Base-by-base conservation (phyloP, 495 filamentous ascomycete genomes). In the Corynascus novoguineensis region DNA sequence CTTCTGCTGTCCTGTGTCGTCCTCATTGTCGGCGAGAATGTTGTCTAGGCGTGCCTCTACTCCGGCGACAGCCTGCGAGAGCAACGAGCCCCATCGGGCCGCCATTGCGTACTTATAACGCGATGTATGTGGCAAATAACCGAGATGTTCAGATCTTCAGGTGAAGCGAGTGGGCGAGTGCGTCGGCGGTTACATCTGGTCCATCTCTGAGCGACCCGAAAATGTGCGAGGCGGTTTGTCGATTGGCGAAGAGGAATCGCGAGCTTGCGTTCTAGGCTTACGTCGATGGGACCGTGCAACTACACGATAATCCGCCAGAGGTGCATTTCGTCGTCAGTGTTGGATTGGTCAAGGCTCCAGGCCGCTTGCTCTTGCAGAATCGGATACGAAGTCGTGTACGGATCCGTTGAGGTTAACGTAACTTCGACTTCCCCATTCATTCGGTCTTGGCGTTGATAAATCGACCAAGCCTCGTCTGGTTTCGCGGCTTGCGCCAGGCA, bases 31-130 rank as follows among this genome's bases (percentile, higher is more conserved):
- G 56, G 91, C 85, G 57, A 99, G 78, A 52, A 99, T 96, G 46
- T 81, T 88, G 69, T 99, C 93, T 38, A 99, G 78, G 46, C 88
- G 83, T 56, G 92, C 95, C 73, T 99, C 93, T 45, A 99, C 87
- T 37, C 90, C 90, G 27, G 91, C 90, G 50, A 97, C 90, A 51
- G 92, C 92, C 68, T 95, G 90, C 58, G 88, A 87, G 46, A 99
- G 77, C 64, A 98, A 88, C 28, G 85, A 88, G 22, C 91, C 89
- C 86, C 86, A 89, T 83, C 85, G 73, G 54, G 60, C 58, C 44
- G 68, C 59, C 67, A 71, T 71, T 52, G 57, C 50, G 48, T 29
- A 12, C 27, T 29, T 46, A 48, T 38, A 24, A 28, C 42, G 37
- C 45, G 41, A n/a, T 9, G 47, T 47, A 10, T 29, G 28, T 31